Evolutionary conservation across 805 yeast species (phyloP).

Genomic region (Starmerella khaoyaiensis): DNA sequence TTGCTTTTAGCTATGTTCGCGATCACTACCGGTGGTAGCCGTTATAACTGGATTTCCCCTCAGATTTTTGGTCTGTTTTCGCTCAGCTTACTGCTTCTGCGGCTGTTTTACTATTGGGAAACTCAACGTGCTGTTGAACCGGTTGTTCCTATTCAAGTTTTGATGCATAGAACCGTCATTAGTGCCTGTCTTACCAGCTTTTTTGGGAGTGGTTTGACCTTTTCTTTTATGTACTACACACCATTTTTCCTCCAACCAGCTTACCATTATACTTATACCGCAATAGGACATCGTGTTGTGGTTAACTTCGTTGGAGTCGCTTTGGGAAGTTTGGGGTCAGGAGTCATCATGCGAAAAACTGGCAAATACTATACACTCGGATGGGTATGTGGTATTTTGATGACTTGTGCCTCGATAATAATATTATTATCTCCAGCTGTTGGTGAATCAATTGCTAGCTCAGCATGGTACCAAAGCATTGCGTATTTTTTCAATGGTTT

Average conservation of each 20-base stretch:
- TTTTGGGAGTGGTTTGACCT: conserved; percentile 57
- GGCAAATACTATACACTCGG: conserved; percentile 48
- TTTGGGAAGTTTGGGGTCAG: conserved; percentile 52
- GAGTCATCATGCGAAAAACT: conserved; percentile 51
- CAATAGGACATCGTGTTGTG: conserved; percentile 44
- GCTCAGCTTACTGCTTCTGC: conserved; percentile 28
- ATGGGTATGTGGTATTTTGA: conserved; percentile 32
- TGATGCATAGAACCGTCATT: conserved; percentile 46
- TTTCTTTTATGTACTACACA: conserved; percentile 49
- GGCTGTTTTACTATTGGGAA: conserved; percentile 42
- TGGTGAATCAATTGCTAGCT: conserved; percentile 44
- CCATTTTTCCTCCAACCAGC: conserved; percentile 68
- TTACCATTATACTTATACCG: conserved; percentile 54
- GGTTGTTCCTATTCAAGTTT: conserved; percentile 48
- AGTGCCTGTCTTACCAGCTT: conserved; percentile 56
- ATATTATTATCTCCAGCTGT: conserved; percentile 27
- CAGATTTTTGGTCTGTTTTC: conserved; percentile 30
- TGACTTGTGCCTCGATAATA: conserved; percentile 38
- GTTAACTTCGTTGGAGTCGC: conserved; percentile 56
- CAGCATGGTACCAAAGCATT: conserved; percentile 37
- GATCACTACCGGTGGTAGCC: conserved; percentile 53
- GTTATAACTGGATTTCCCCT: conserved; percentile 35
- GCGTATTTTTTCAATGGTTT: conserved; percentile 40
- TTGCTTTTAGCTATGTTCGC: conserved; percentile 49
- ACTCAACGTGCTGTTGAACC: conserved; percentile 45